Evolutionary conservation across 2,329 filamentous ascomycete genomes (phyloP), one percentile per base, ranked within the genome.

Genomic region (Davidsoniella neocaledoniae): DNA sequence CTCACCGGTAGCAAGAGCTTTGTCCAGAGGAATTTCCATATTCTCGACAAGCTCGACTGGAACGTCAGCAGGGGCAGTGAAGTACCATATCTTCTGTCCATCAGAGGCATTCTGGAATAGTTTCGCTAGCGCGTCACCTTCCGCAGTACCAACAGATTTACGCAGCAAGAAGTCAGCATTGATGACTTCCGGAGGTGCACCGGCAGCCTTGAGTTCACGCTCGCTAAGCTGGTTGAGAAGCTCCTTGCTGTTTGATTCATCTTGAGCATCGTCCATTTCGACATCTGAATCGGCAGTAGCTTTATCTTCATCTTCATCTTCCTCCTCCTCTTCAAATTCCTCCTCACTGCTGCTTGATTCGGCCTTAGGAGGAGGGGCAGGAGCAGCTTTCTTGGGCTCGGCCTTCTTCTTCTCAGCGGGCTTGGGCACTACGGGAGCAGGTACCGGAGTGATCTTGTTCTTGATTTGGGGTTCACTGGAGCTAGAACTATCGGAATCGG

Each of bases 81-180:
- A 85, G 61, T 86, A 84, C 83, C 83, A 88, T 53, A 87, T 69
- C 60, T 87, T 79, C 66, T 86, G 86, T 54, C 79, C 80, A 50
- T 77, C 66, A 6, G 81, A 61, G 56, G 76, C 70, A 51, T 74
- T 68, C 57, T 67, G 72, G 57, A 83, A 77, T 48, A 81, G 63
- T 19, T 72, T 66, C 7, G 71, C 61, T 53, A 76, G 63, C 58
- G 74, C 65, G 56, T 70, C 62, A 59, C 66, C 60, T 19, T 61
- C 63, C 52, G 60, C 55, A n/a, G 60, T 59, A 42, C 61, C 59
- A 23, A 64, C 58, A 10, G 63, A 68, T 55, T 73, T 73, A 50
- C 72, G 71, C 46, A 77, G 62, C 52, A 68, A 65, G 55, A 77
- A 77, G 50, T 74, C 69, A 5, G 70, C 74, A 10, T 65, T 65